A percentile compares a stretch with the other conserved stretches of the same genome.
phyloP scores from a whole-genome alignment of 345 rosid species.

The Alliaria petiolata region DNA sequence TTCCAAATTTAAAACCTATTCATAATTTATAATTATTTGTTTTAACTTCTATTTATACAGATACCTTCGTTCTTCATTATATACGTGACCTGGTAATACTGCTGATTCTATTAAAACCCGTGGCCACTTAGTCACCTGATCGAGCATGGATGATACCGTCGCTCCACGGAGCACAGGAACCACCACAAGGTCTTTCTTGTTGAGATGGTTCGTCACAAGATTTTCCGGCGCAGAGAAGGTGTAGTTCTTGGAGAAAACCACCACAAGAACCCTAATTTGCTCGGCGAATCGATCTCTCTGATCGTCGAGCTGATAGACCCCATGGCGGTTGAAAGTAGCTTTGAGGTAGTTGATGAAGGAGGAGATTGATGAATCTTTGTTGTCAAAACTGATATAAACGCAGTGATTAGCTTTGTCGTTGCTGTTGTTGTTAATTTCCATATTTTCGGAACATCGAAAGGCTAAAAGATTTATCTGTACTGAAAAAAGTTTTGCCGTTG shows the following conservation, averaged over 20 bases:
- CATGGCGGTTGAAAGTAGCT: slow-evolving; percentile 3
- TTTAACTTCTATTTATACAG: no score
- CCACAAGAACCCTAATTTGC: background rate
- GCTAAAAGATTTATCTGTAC: background rate
- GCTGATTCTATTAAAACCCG: background rate
- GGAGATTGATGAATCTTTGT: background rate
- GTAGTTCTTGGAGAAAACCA: slow-evolving; percentile 1
- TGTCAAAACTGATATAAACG: background rate
- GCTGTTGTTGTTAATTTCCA: background rate
- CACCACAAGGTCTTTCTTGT: background rate
- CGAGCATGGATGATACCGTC: background rate
- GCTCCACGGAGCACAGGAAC: background rate
- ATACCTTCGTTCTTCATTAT: background rate
- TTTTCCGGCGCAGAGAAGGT: background rate
- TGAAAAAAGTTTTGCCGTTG: background rate
- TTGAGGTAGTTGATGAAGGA: slow-evolving; percentile 1
- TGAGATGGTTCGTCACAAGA: background rate
- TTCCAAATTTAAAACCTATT: no score
- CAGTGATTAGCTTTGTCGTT: background rate
- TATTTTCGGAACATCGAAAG: background rate
- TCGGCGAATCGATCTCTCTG: background rate
- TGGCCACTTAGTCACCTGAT: background rate
- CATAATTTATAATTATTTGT: no score
- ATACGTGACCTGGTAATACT: background rate
- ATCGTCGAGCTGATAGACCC: background rate